Evolutionary conservation across 208 protist species (phyloP), one percentile per base, ranked within the genome.

Genomic region (Leishmania tropica): DNA sequence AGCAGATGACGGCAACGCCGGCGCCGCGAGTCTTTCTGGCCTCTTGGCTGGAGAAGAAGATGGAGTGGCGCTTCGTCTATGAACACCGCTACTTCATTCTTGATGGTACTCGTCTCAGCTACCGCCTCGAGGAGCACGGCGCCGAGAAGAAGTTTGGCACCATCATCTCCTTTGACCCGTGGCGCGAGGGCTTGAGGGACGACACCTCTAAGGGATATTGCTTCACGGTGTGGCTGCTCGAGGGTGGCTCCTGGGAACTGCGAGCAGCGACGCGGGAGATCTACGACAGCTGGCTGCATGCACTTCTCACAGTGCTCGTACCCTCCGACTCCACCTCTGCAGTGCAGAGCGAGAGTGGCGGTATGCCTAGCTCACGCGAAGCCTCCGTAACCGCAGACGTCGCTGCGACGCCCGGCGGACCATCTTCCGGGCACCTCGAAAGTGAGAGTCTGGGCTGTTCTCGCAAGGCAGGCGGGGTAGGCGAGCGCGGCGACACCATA

Each of bases 61-160:
- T 91, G 81, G 89, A 94, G 78, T 97, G 94, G 94, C 86, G 89
- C 17, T 90, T 93, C 80, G 75, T 85, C 65, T 97, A 93, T 88
- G 89, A 96, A 72, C 73, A 73, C 21, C 90, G 94, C 21, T 96
- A 88, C 81, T 80, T 95, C 56, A 79, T 86, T 17, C 87, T 93
- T 7, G 87, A 94, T 62, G 90, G 90, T 65, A 85, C 86, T 24
- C 90, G 89, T 21, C 77, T 97, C 35, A 85, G 89, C 45, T 95
- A 97, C 83, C 82, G 86, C 35, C 19, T 95, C 5, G 83, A 83
- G 51, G 84, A 89, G 48, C 77, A 85, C 67, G 79, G 81, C n/a
- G 75, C 85, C 3, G 92, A 93, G 68, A 94, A 90, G 78, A 88
- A 90, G 21, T 76, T 74, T 2, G 94, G 89, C 42, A 92, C 87